phyloP scores from a whole-genome alignment of 148 eudicot species.

The Heliamphora exappendiculata region DNA sequence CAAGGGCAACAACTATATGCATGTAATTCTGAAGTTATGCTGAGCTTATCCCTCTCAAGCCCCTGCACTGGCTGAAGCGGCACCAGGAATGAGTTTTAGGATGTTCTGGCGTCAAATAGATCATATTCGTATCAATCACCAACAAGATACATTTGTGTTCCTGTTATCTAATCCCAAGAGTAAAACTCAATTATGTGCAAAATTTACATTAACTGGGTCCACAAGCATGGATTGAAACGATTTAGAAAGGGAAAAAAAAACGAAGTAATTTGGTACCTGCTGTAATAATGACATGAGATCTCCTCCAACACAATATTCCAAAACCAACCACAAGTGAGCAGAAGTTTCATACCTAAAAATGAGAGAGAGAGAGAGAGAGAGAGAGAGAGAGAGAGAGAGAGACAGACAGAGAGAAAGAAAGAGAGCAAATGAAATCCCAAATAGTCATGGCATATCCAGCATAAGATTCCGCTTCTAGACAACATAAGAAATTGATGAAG shows the following conservation, averaged over 20 bases:
- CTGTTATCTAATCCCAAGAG: background rate
- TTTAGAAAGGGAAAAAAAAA: background rate
- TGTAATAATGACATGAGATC: conserved; percentile 73
- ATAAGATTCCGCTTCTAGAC: background rate
- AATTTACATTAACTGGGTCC: background rate
- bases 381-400: background rate
- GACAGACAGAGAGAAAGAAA: background rate
- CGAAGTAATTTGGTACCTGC: conserved; percentile 75
- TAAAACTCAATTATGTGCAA: background rate
- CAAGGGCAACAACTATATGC: background rate
- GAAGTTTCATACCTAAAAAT: conserved; percentile 88
- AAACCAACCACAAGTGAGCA: conserved; percentile 88
- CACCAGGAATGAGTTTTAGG: background rate
- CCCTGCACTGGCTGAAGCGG: background rate
- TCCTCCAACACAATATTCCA: conserved; percentile 98
- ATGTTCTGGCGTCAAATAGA: background rate
- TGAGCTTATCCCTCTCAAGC: background rate
- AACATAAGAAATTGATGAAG: background rate
- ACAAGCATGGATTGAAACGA: conserved; percentile 8
- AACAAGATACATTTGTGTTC: background rate
- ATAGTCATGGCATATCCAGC: background rate
- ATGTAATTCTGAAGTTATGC: background rate
- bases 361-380: background rate
- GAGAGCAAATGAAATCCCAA: background rate
- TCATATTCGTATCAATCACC: background rate